Conservation (phyloP, 305 asterid species). For the Coffea humblotiana region DNA sequence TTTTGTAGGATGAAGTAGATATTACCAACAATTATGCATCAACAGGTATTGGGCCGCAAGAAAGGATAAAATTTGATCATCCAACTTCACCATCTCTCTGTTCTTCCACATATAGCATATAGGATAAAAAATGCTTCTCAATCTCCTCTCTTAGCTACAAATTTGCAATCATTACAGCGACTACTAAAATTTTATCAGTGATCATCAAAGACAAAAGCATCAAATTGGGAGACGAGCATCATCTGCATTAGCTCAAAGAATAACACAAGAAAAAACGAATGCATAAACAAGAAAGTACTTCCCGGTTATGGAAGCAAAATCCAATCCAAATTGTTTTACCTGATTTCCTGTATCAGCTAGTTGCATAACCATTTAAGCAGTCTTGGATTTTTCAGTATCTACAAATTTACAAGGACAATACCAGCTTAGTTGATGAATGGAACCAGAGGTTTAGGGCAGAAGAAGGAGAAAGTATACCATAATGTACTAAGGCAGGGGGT, state of each 20-base stretch:
- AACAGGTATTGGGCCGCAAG: too few relatives aligned
- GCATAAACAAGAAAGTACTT: conserved; percentile 11
- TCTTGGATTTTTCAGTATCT: conserved; percentile 70
- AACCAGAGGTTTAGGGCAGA: conserved; percentile 17
- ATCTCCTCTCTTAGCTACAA: background rate
- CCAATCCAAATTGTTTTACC: conserved; percentile 42
- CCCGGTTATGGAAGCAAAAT: conserved; percentile 13
- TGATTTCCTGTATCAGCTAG: conserved; percentile 59
- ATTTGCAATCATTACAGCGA: background rate
- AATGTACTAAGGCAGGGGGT: too few relatives aligned
- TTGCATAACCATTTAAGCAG: conserved; percentile 82
- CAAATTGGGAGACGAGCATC: too few relatives aligned
- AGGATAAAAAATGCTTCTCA: background rate
- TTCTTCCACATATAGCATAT: background rate
- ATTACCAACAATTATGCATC: background rate
- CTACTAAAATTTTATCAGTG: background rate
- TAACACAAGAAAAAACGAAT: background rate
- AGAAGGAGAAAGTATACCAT: too few relatives aligned
- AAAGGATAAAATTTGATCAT: too few relatives aligned
- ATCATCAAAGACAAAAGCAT: background rate
- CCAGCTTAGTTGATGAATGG: conserved; percentile 18
- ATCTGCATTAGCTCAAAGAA: too few relatives aligned
- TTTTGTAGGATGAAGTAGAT: background rate
- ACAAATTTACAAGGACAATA: conserved; percentile 23
- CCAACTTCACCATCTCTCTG: background rate